Conservation (phyloP, 768 basidiomycete genomes). For the Pilatotrama ljubarskyi region DNA sequence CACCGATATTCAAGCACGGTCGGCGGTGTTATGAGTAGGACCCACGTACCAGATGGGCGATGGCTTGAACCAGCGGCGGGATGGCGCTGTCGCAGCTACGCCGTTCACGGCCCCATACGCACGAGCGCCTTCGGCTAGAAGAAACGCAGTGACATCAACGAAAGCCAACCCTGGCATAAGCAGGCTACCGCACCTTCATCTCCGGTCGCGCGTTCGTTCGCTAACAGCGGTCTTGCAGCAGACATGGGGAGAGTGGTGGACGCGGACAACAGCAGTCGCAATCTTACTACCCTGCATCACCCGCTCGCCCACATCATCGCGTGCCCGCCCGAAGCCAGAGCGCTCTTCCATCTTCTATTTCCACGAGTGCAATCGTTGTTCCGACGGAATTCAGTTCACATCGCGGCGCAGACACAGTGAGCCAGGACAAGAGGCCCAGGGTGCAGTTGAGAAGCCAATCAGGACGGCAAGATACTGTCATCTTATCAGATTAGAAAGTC, state of each 20-base stretch:
- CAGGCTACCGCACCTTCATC: background rate
- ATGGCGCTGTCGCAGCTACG: background rate
- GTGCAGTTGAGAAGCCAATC: background rate
- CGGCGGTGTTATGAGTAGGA: no score
- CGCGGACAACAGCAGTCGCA: background rate
- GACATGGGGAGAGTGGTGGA: constrained; percentile 3
- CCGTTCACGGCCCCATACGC: constrained; percentile 1
- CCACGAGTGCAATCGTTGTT: background rate
- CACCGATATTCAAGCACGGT: no score
- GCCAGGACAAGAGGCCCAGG: background rate
- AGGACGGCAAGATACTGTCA: constrained; percentile 5
- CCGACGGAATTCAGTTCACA: background rate
- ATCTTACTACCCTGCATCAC: background rate
- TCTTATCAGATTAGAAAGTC: constrained; percentile 15
- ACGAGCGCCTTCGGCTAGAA: background rate
- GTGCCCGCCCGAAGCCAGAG: no score
- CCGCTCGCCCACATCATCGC: background rate
- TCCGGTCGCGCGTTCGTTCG: background rate
- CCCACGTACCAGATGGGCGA: constrained; percentile 15
- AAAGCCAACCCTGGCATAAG: background rate
- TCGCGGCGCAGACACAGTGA: background rate
- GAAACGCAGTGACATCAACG: background rate
- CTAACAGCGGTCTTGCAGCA: background rate
- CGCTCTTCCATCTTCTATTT: background rate
- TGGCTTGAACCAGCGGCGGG: constrained; percentile 3